Base-by-base conservation (phyloP, 2,329 filamentous ascomycete genomes). In the Ophiostoma pallidulum region DNA sequence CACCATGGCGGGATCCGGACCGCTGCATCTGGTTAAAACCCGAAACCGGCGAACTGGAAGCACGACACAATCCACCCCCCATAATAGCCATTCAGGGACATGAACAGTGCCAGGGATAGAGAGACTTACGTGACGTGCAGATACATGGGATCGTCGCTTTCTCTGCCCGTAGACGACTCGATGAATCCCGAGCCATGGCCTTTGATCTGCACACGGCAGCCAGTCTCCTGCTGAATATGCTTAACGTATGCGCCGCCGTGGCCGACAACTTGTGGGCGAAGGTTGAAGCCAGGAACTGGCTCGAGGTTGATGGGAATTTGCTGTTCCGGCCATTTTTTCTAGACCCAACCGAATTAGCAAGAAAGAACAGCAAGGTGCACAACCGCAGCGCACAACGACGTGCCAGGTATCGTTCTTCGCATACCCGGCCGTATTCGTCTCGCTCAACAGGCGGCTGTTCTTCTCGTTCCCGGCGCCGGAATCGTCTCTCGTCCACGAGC, bases 261-360 rank as follows among this genome's bases (percentile, higher is more conserved):
- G 42, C 92, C 92, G 47, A 98, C 92, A 40, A 98, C 91, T 63
- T 97, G 90, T 45, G 92, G 92, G 54, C 92, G 85, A 41, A 98
- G 73, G 61, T 98, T 98, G 69, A 98, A 98, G 18, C 92, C 92
- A 20, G 83, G 87, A 45, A 97, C 80, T 0, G 91, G 86, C 57
- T 97, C 92, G 49, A 98, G 80, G 53, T 82, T 80, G 57, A 98
- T 90, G 2, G 88, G 83, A 42, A 98, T 94, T 59, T 86, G 88
- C 68, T 96, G 89, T 62, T 97, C 92, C 1, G 92, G 91, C 92
- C 92, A 98, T 86, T 97, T 98, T 57, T 90, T 88, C 88, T 54
- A 26, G 3, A 42, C 40, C 3, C 19, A 26, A 9, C 13, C 10
- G 16, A 10, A 29, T 46, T 32, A 50, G 33, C 19, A 42, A 9